phyloP scores from a whole-genome alignment of 192 early-diverging fungal genomes.

The Phlyctochytrium arcticum region DNA sequence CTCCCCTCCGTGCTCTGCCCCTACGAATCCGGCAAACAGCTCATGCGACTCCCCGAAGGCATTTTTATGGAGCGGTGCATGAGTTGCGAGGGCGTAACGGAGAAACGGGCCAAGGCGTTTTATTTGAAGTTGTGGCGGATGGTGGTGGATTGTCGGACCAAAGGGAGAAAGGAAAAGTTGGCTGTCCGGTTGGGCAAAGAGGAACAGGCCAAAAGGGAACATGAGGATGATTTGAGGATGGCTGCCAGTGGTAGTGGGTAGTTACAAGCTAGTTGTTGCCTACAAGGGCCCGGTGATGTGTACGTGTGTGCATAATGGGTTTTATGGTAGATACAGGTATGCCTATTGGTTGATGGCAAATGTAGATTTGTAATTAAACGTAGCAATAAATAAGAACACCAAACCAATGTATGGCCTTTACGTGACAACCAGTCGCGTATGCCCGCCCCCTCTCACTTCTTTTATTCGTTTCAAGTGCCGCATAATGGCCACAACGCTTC shows the following conservation, averaged over 20 bases:
- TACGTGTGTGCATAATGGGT: too few species aligned
- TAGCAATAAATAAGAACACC: too few species aligned
- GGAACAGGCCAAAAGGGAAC: neutral
- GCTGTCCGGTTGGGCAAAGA: neutral
- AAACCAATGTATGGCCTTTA: too few species aligned
- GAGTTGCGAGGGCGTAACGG: constrained; percentile 19
- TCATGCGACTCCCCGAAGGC: constrained; percentile 37
- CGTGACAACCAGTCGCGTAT: constrained; percentile 42
- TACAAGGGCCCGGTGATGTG: too few species aligned
- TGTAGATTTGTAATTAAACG: too few species aligned
- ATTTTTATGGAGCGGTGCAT: constrained; percentile 39
- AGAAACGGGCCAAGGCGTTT: constrained; percentile 36
- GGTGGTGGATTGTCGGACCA: constrained; percentile 27
- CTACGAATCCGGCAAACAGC: constrained; percentile 39
- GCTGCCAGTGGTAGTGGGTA: too few species aligned
- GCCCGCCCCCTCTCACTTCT: constrained; percentile 46
- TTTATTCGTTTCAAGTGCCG: constrained; percentile 42
- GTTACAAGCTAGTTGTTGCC: too few species aligned
- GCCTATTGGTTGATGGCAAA: too few species aligned
- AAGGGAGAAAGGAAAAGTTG: constrained; percentile 13
- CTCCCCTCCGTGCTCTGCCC: constrained; percentile 34
- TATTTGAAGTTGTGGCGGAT: constrained; percentile 41
- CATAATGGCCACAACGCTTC: constrained; percentile 34
- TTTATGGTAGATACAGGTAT: too few species aligned
- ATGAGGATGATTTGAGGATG: neutral